Evolutionary conservation across 495 filamentous ascomycete species (phyloP), one percentile per base, ranked within the genome.

Genomic region (Aspergillus cavernicola): DNA sequence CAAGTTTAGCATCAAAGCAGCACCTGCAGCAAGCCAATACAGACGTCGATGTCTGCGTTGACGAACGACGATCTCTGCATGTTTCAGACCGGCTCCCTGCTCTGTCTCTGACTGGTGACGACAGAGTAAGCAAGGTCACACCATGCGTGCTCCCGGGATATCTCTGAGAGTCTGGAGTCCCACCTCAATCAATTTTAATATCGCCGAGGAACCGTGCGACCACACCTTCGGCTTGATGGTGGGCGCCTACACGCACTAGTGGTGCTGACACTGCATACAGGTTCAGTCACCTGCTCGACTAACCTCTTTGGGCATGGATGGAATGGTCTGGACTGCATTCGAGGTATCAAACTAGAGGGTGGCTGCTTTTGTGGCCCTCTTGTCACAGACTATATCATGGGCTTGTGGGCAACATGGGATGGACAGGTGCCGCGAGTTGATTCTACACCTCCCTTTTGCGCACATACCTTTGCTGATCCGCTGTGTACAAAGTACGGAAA

Each of bases 191-290:
- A 53, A 19, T 18, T 45, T 40, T 24, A 54, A 54, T 54, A 46
- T 32, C 33, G 52, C 42, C 52, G 52, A 47, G 28, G 31, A 39
- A 53, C 44, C 45, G 47, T 47, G 44, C 46, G 15, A 38, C 19
- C 46, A 38, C 46, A 50, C 33, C 22, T 50, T 19, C 33, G 46
- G 22, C 33, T 39, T 23, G 20, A 28, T 50, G 31, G 46, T 45
- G 58, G 49, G 50, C 32, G 42, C 49, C 41, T 49, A 41, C 13
- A 53, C 52, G 55, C 59, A 56, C 59, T 55, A 48, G 38, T n/a
- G 41, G 43, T 39, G 59, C 59, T 62, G 59, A 62, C 59, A 58
- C 10, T 58, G 59, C 59, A 62, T 58, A 50, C 37, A 38, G 42
- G 11, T 52, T 55, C 50, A 46, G 59, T 62, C 59, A 62, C 52